These are phyloP conservation scores for Fusarium mundagurra DNA, from an alignment of 2,329 filamentous ascomycete species.

Conservation along the genomic window DNA sequence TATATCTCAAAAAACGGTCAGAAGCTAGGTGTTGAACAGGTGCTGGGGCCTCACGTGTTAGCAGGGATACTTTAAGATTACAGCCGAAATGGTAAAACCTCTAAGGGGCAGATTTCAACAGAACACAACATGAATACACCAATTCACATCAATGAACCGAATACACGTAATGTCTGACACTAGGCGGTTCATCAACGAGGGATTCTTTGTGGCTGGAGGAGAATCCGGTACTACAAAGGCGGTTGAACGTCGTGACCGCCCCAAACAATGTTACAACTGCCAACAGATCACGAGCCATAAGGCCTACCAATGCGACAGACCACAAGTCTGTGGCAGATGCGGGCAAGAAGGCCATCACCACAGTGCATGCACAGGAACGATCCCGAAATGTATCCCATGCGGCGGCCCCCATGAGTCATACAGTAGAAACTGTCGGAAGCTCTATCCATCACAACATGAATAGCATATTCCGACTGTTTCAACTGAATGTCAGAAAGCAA, in stretches of 20 bases:
- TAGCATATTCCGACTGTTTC: too few species aligned
- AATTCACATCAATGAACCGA: too few species aligned
- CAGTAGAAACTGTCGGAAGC: neutral
- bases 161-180: too few species aligned
- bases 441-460: too few species aligned
- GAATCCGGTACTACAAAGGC: neutral
- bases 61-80: too few species aligned
- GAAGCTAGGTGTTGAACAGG: too few species aligned
- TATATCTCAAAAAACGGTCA: neutral
- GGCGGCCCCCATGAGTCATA: too few species aligned
- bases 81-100: too few species aligned
- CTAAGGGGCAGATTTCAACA: too few species aligned
- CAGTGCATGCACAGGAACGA: neutral
- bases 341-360: neutral
- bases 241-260: neutral
- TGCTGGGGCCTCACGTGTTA: too few species aligned
- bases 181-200: neutral
- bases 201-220: neutral
- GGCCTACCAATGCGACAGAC: neutral
- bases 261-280: neutral
- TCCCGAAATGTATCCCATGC: neutral
- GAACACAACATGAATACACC: too few species aligned
- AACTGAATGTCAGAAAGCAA: too few species aligned
- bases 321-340: neutral
- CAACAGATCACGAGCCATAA: neutral